Base-by-base conservation (phyloP, 1,284 basidiomycete genomes). In the Porodaedalea pini region DNA sequence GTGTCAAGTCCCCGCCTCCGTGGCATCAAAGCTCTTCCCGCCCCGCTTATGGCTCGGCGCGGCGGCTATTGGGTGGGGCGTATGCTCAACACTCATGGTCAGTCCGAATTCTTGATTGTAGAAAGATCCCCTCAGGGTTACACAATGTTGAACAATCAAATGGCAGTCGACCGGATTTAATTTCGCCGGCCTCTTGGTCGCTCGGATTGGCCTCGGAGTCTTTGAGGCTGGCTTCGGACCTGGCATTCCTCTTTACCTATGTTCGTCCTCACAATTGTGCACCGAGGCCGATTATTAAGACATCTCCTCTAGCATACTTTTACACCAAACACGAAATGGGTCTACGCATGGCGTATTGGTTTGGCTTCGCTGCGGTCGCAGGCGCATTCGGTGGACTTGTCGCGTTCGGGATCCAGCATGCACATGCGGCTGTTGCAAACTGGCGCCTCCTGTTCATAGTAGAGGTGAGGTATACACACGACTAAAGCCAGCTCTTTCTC, bases 381-480 rank as follows among this genome's bases (percentile, higher is more conserved):
- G 88, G 88, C 23, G 88, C 88, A 11, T 90, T 90, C 57, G 85
- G 88, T 17, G 88, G 88, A 19, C 71, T 89, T 17, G 78, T 90
- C 39, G 87, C 88, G 0, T 89, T 86, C 64, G 88, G 85, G 0
- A 75, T 90, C 7, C 80, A 87, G 63, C 76, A 86, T 64, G 76
- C 75, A 4, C 70, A 83, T 60, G 64, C 75, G 7, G 65, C 76
- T 1, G 68, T 87, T 34, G 67, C 74, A 15, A 77, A 82, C 51
- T 90, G 86, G 86, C 77, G 81, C 56, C 70, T 91, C 4, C 70
- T 91, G 13, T 92, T 92, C 72, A 78, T 92, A 52, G 79, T 94
- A 56, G 92, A 86, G 78, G 89, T 77, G 64, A 52, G 65, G 67
- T 66, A 3, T 62, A 25, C 8, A 3, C 4, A 13, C 40, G 39